These are phyloP conservation scores for Graphilbum fragrans DNA, from an alignment of 2,329 filamentous ascomycete species.

Conservation along the genomic window DNA sequence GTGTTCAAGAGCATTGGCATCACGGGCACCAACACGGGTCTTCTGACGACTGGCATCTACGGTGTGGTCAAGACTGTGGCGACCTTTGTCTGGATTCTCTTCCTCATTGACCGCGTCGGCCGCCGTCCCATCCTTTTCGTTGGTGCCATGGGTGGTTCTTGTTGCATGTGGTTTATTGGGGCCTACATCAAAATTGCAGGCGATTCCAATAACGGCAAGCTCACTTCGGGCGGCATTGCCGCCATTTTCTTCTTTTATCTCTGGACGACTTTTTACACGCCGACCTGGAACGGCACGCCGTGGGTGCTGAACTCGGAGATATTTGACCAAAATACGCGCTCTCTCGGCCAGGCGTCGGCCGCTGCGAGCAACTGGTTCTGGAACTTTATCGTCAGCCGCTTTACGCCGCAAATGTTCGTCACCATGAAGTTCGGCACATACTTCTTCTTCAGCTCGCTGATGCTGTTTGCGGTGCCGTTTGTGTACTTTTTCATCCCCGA, in stretches of 20 bases:
- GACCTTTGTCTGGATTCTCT: conserved; percentile 58
- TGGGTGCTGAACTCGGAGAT: conserved; percentile 71
- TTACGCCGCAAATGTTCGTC: conserved; percentile 53
- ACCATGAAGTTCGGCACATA: conserved; percentile 52
- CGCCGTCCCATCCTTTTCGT: conserved; percentile 49
- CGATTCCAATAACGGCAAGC: conserved; percentile 15
- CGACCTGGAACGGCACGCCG: conserved; percentile 59
- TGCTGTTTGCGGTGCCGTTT: conserved; percentile 44
- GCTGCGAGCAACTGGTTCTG: conserved; percentile 62
- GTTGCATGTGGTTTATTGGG: conserved; percentile 55
- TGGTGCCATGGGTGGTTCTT: conserved; percentile 37
- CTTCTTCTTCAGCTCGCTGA: conserved; percentile 55
- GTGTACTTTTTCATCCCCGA: conserved; percentile 53
- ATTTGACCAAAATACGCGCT: conserved; percentile 58
- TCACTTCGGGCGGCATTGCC: conserved; percentile 34
- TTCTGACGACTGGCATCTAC: conserved; percentile 60
- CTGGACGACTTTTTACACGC: conserved; percentile 62
- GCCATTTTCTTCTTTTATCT: conserved; percentile 64
- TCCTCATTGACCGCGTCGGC: conserved; percentile 49
- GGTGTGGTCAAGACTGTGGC: conserved; percentile 62
- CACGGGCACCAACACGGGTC: conserved; percentile 28
- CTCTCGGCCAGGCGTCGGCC: conserved; percentile 60
- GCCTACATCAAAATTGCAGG: conserved; percentile 43
- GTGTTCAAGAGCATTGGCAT: conserved; percentile 47
- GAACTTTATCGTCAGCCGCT: conserved; percentile 58